Base-by-base conservation (phyloP, 2,329 filamentous ascomycete genomes). In the Phyllosticta citriasiana region DNA sequence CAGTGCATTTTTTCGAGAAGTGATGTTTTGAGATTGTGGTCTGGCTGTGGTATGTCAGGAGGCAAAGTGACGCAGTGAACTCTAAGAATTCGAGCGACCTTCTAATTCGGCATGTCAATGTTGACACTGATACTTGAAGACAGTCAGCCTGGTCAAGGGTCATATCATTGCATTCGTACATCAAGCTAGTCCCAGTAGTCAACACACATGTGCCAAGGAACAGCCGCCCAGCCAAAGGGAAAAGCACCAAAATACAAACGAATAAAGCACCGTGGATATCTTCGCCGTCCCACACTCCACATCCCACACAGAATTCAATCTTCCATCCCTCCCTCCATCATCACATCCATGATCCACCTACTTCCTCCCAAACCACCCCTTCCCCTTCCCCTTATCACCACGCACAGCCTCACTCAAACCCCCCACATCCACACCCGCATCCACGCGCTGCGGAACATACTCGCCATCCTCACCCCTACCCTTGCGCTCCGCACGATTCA, bases 401-500 rank as follows among this genome's bases (percentile, higher is more conserved):
- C 1, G 1, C 19, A 50, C 47, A 25, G 53, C 54, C 26, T 27
- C 27, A 30, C 27, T 30, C 27, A 30, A 30, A 6, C 19, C 19
- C 2, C 19, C 19, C 19, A 22, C 19, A 22, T 30, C 8, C 16
- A 19, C 56, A n/a, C 33, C 69, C 9, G 67, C 74, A n/a, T 72
- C 68, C 2, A 71, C 71, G 67, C 73, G 59, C 67, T 68, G 61
- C 66, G 72, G 64, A 56, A 62, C 66, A 70, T 84, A 81, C 47
- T 72, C 72, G 22, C 85, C 85, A 19, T 79, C 71, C 1, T 87
- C 82, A 63, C 86, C 85, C 68, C 84, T 86, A 57, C 86, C 85
- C 35, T 81, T 76, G 8, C 86, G 77, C 76, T 89, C 86, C 53
- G 80, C 77, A 10, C 85, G 79, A 74, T 86, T 89, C 66, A 87